These are phyloP conservation scores for Naegleria lovaniensis DNA, from an alignment of 208 protist genomes.

Conservation along the genomic window DNA sequence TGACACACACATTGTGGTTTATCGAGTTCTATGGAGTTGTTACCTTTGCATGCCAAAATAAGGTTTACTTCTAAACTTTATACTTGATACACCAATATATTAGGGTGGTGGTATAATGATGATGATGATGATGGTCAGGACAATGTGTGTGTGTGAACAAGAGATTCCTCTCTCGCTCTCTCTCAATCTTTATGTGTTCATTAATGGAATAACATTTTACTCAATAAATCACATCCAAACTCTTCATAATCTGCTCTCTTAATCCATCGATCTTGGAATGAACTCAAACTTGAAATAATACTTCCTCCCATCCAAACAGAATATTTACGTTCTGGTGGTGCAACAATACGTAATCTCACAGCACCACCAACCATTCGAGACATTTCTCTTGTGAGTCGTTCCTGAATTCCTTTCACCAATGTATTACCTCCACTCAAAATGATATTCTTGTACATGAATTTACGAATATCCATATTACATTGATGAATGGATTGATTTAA, in stretches of 20 bases:
- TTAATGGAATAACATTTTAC: slow-evolving; percentile 15
- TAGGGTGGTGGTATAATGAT: no score
- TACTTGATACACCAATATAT: no score
- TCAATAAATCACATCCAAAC: neutral
- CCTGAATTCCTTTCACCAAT: neutral
- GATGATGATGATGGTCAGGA: no score
- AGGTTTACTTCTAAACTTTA: no score
- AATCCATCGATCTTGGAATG: slow-evolving; percentile 57
- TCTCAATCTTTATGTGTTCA: no score
- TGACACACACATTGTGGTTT: no score
- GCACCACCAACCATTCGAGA: neutral
- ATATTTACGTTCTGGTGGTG: slow-evolving; percentile 56
- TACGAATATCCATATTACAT: slow-evolving; percentile 76
- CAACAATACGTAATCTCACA: neutral
- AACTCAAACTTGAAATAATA: slow-evolving; percentile 70
- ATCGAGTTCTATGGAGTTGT: no score
- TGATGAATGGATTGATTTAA: slow-evolving; percentile 94
- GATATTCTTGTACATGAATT: neutral
- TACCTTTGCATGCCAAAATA: no score
- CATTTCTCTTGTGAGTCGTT: neutral
- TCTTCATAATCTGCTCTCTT: neutral
- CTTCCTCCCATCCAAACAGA: slow-evolving; percentile 81
- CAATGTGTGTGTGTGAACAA: no score
- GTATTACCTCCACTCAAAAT: neutral
- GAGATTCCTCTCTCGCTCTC: no score